Conservation (phyloP, 2,329 filamentous ascomycete genomes). For the Pseudogymnoascus sp. region DNA sequence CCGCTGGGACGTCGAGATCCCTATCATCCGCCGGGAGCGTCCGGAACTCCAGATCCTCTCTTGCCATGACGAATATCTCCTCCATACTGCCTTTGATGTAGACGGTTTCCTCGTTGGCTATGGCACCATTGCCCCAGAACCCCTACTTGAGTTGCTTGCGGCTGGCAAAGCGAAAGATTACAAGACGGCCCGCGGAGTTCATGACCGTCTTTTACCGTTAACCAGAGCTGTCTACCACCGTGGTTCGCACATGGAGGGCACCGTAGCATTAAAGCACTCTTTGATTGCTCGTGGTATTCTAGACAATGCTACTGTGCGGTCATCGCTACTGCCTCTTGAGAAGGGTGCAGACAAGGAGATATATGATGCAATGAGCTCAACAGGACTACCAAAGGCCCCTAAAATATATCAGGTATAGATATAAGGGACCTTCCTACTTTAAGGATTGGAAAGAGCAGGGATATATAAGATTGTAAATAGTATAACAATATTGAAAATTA, state of each 20-base stretch:
- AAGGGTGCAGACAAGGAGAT: slow-evolving; percentile 13
- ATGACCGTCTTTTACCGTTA: slow-evolving; percentile 41
- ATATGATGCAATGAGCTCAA: slow-evolving; percentile 13
- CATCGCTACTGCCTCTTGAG: slow-evolving; percentile 18
- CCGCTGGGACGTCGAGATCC: slow-evolving; percentile 48
- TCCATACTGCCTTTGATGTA: slow-evolving; percentile 43
- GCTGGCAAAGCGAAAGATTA: slow-evolving; percentile 44
- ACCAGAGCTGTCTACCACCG: slow-evolving; percentile 47
- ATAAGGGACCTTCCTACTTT: neutral
- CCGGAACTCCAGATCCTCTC: slow-evolving; percentile 42
- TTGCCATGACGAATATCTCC: slow-evolving; percentile 45
- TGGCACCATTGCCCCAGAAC: slow-evolving; percentile 44
- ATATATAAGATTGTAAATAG: neutral
- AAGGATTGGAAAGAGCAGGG: neutral
- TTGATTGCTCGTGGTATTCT: slow-evolving; percentile 42
- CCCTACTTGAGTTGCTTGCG: slow-evolving; percentile 40
- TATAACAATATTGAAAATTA: neutral
- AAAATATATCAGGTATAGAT: slow-evolving; percentile 4
- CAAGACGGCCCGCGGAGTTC: slow-evolving; percentile 38
- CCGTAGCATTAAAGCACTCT: slow-evolving; percentile 43
- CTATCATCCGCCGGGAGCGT: slow-evolving; percentile 40
- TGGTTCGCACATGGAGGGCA: slow-evolving; percentile 47
- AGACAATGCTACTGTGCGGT: slow-evolving; percentile 41
- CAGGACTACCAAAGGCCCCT: slow-evolving; percentile 12
- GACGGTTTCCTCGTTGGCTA: slow-evolving; percentile 47